A percentile compares a stretch with the other conserved stretches of the same genome.
These are phyloP conservation scores for Boletales sp. DNA, from an alignment of 768 basidiomycete genomes.

Conservation along the genomic window DNA sequence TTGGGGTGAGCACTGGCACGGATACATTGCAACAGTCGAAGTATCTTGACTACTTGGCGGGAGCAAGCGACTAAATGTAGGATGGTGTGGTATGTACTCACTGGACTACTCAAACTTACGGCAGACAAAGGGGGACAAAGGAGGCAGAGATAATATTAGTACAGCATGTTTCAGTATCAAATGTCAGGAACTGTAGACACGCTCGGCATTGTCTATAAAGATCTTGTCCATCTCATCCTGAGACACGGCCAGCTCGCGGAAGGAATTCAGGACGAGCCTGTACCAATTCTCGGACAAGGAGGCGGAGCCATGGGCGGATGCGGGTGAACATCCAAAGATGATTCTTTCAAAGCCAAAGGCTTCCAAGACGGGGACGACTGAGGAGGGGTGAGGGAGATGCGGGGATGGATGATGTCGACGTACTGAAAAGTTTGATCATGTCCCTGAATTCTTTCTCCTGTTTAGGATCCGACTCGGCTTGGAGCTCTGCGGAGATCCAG, in stretches of 20 bases:
- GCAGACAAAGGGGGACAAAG: too few species aligned
- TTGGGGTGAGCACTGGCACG: neutral
- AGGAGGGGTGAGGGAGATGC: constrained; percentile 1
- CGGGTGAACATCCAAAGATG: constrained; percentile 76
- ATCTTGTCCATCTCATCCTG: constrained; percentile 75
- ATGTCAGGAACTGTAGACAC: constrained; percentile 36
- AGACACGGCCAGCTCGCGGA: constrained; percentile 76
- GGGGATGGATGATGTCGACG: constrained; percentile 29
- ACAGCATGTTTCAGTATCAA: neutral
- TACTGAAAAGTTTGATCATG: constrained; percentile 82
- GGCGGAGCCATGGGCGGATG: constrained; percentile 42
- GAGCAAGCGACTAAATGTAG: too few species aligned
- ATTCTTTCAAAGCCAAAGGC: constrained; percentile 84
- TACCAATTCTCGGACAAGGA: constrained; percentile 72
- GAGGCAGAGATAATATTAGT: neutral
- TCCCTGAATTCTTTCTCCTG: constrained; percentile 43
- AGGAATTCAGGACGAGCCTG: constrained; percentile 71
- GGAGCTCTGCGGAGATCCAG: constrained; percentile 58
- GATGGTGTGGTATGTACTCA: too few species aligned
- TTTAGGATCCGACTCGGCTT: constrained; percentile 33
- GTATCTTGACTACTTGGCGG: neutral
- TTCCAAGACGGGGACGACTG: constrained; percentile 80
- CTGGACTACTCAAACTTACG: too few species aligned
- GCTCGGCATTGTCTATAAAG: constrained; percentile 52
- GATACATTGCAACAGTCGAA: constrained; percentile 9